These are phyloP conservation scores for Chromosphaera perkinsii DNA, from an alignment of 208 protist genomes.

Conservation along the genomic window DNA sequence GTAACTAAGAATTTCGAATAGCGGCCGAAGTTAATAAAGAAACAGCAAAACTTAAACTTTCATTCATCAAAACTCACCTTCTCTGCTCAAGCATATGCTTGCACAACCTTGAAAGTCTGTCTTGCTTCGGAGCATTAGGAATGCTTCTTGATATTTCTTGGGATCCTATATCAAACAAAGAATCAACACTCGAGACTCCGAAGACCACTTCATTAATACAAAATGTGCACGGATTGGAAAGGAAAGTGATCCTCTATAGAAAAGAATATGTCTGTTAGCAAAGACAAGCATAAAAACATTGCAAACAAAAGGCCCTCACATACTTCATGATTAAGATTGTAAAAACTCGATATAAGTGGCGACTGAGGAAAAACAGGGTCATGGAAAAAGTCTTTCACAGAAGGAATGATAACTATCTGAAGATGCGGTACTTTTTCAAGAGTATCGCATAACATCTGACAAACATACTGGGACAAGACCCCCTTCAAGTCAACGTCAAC, in stretches of 20 bases:
- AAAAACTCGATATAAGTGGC: too few relatives aligned
- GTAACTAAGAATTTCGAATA: too few relatives aligned
- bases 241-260: slow-evolving; percentile 3
- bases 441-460: too few relatives aligned
- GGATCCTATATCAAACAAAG: not conserved
- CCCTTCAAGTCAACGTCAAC: too few relatives aligned
- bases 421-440: too few relatives aligned
- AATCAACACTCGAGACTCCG: slow-evolving; percentile 1
- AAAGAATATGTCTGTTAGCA: too few relatives aligned
- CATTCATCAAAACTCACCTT: slow-evolving; percentile 17
- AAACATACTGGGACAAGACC: too few relatives aligned
- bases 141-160: slow-evolving; percentile 4
- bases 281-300: too few relatives aligned
- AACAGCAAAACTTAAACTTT: too few relatives aligned
- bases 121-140: not conserved
- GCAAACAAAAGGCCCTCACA: too few relatives aligned
- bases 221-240: slow-evolving; percentile 13
- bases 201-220: slow-evolving; percentile 15
- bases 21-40: too few relatives aligned
- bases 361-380: slow-evolving; percentile 15
- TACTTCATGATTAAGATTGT: too few relatives aligned
- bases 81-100: slow-evolving; percentile 16
- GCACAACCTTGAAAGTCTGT: not conserved
- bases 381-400: slow-evolving; percentile 7
- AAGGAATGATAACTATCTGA: slow-evolving; percentile 12